Evolutionary conservation across 176 grass and related monocot species (phyloP).

Genomic region (Tuctoria greenei): DNA sequence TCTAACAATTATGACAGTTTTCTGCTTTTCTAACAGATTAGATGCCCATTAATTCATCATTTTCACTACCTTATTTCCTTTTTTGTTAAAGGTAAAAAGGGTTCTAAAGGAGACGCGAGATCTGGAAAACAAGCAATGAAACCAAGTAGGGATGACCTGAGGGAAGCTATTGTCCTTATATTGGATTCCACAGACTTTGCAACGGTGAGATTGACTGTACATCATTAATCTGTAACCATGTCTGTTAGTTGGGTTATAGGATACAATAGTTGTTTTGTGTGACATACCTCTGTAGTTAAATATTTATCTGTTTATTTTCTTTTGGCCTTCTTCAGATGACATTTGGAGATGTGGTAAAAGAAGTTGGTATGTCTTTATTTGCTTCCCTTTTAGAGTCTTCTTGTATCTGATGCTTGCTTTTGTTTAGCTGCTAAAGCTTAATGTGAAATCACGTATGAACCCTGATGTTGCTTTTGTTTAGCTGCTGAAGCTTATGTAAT

Average conservation of each 20-base stretch:
- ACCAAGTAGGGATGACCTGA: constrained; percentile 55
- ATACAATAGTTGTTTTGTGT: neutral
- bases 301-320: constrained; percentile 22
- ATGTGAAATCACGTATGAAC: constrained; percentile 14
- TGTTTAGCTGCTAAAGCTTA: neutral
- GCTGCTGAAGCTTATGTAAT: constrained; percentile 17
- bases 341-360: constrained; percentile 59
- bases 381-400: neutral
- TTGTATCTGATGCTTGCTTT: constrained; percentile 15
- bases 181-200: constrained; percentile 51
- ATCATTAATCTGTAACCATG: constrained; percentile 5
- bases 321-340: constrained; percentile 51
- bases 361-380: constrained; percentile 50
- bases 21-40: neutral
- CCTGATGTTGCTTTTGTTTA: constrained; percentile 11
- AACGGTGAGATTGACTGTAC: constrained; percentile 29
- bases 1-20: too few species aligned
- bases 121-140: constrained; percentile 21
- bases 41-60: constrained; percentile 2
- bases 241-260: neutral
- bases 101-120: constrained; percentile 34
- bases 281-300: constrained; percentile 4
- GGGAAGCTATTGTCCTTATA: constrained; percentile 50
- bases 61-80: constrained; percentile 25
- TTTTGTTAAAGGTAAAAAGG: constrained; percentile 39